These are phyloP conservation scores for Mortierella sp. DNA, from an alignment of 371 early-diverging fungal species.

Conservation along the genomic window DNA sequence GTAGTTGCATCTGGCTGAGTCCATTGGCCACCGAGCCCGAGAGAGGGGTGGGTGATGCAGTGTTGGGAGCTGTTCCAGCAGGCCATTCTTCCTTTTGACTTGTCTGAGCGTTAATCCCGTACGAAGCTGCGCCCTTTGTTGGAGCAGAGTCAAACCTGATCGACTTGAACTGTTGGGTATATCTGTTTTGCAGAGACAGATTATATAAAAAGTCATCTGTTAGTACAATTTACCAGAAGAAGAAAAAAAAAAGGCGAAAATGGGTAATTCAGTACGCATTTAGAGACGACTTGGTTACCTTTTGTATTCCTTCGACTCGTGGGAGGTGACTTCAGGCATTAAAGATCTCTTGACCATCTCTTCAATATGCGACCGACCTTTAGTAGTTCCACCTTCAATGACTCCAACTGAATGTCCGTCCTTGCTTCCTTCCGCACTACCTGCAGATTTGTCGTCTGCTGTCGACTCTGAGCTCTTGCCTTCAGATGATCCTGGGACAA, in stretches of 20 bases:
- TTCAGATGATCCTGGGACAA: conserved; percentile 15
- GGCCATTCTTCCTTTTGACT: conserved; percentile 23
- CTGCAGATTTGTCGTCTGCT: background rate
- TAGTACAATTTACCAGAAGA: background rate
- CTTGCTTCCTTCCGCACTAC: background rate
- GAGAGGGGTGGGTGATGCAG: conserved; percentile 6
- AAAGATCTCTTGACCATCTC: conserved; percentile 40
- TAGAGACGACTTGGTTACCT: conserved; percentile 13
- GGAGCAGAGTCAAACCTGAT: conserved; percentile 48
- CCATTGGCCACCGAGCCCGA: conserved; percentile 14
- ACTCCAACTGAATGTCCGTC: conserved; percentile 13
- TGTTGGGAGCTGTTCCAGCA: conserved; percentile 5
- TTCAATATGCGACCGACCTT: conserved; percentile 37
- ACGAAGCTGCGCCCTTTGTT: conserved; percentile 23
- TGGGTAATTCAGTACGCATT: background rate
- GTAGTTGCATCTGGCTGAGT: conserved; percentile 17
- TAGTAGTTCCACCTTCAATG: conserved; percentile 13
- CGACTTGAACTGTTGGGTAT: conserved; percentile 51
- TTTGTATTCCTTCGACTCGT: conserved; percentile 50
- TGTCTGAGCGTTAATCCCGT: conserved; percentile 20
- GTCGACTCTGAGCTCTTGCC: background rate
- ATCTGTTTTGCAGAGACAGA: conserved; percentile 15
- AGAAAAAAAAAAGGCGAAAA: background rate
- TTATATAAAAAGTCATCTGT: too few species aligned
- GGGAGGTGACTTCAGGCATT: conserved; percentile 29